Evolutionary conservation across 495 filamentous ascomycete genomes (phyloP).

Genomic region (Polyplosphaeria fusca): DNA sequence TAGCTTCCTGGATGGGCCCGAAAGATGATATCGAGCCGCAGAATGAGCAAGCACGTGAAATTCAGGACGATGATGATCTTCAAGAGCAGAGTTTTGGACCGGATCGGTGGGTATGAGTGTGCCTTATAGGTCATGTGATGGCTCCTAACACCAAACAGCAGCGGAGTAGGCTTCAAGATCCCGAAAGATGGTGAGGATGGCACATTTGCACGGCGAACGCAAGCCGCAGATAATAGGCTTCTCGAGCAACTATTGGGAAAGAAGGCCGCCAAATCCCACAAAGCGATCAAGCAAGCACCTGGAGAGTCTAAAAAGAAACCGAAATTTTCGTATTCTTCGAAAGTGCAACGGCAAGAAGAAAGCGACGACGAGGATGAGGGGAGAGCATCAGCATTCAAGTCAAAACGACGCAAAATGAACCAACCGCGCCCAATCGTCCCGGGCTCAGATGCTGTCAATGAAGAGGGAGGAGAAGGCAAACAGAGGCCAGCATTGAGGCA

Average conservation of each 20-base stretch:
- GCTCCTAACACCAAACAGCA: slow-evolving; percentile 24
- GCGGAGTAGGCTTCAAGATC: slow-evolving; percentile 48
- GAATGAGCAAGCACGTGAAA: slow-evolving; percentile 37
- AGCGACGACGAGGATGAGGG: slow-evolving; percentile 39
- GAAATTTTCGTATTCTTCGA: slow-evolving; percentile 12
- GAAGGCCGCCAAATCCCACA: slow-evolving; percentile 34
- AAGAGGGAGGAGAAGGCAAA: background rate
- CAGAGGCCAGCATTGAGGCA: background rate
- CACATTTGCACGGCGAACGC: slow-evolving; percentile 40
- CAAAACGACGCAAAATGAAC: slow-evolving; percentile 28
- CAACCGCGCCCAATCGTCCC: too few relatives aligned
- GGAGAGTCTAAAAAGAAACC: slow-evolving; percentile 28
- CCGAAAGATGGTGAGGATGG: slow-evolving; percentile 41
- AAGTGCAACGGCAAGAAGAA: slow-evolving; percentile 1
- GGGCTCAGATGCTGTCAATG: background rate
- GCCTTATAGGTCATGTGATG: background rate
- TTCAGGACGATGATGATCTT: slow-evolving; percentile 44
- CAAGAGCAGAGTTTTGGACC: slow-evolving; percentile 26
- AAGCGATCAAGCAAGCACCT: slow-evolving; percentile 28
- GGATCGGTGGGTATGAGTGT: slow-evolving; percentile 36
- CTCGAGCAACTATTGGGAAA: slow-evolving; percentile 48
- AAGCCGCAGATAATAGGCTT: slow-evolving; percentile 44
- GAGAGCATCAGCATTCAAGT: slow-evolving; percentile 36
- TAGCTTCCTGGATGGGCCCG: slow-evolving; percentile 52
- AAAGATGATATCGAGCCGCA: slow-evolving; percentile 45